These are phyloP conservation scores for Chloris gayana DNA, from an alignment of 176 grass and related monocot genomes.

Conservation along the genomic window DNA sequence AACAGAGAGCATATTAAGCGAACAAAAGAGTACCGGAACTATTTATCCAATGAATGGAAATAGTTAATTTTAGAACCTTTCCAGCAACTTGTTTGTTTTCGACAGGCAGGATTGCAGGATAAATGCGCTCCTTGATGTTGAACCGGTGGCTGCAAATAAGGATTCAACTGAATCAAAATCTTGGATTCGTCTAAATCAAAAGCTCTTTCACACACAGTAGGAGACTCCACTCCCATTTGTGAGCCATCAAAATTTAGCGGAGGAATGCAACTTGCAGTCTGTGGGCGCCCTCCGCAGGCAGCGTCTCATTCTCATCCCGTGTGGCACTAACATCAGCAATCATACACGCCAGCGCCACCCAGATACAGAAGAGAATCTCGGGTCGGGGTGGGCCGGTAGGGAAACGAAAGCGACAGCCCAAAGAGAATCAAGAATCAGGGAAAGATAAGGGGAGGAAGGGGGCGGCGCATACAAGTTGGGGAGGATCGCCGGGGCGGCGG, in stretches of 20 bases:
- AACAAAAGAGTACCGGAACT: not conserved
- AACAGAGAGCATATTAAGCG: not conserved
- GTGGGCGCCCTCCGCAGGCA: not conserved
- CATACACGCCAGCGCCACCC: not conserved
- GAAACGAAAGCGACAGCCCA: not conserved
- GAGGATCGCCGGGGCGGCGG: slow-evolving; percentile 66
- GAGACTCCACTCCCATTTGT: not conserved
- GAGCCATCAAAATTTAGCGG: not conserved
- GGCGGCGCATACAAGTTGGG: slow-evolving; percentile 44
- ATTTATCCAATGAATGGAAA: not conserved
- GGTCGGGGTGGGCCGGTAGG: not conserved
- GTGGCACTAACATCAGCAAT: not conserved
- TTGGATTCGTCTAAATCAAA: not conserved
- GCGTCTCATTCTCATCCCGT: slow-evolving; percentile 2
- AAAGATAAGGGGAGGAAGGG: not conserved
- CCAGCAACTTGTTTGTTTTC: slow-evolving; percentile 72
- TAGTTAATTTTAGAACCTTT: slow-evolving; percentile 49
- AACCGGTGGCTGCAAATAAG: slow-evolving; percentile 70
- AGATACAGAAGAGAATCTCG: not conserved
- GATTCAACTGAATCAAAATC: not conserved
- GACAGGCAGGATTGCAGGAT: slow-evolving; percentile 89
- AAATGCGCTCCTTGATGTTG: slow-evolving; percentile 81
- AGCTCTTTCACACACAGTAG: not conserved
- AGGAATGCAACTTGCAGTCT: no score
- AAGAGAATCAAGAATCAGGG: not conserved